A percentile compares a stretch with the other conserved stretches of the same genome.
phyloP scores from a whole-genome alignment of 1,284 basidiomycete genomes.

The Nidula niveotomentosa region DNA sequence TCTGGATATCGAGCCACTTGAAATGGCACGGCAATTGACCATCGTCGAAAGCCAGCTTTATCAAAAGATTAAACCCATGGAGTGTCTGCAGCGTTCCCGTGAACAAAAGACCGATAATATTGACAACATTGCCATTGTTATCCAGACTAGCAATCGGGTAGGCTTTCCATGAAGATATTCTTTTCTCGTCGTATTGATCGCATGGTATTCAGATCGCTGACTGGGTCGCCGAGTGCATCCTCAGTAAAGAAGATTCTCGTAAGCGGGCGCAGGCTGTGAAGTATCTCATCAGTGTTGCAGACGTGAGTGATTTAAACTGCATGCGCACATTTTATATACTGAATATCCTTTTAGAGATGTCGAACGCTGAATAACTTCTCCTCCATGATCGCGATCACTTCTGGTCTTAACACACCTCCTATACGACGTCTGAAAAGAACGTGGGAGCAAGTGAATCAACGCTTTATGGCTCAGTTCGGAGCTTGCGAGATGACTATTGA shows the following conservation, averaged over 20 bases:
- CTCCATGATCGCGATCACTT: constrained; percentile 94
- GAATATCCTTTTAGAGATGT: constrained; percentile 65
- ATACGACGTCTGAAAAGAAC: constrained; percentile 93
- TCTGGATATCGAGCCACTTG: constrained; percentile 87
- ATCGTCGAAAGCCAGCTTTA: constrained; percentile 91
- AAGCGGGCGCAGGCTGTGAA: constrained; percentile 84
- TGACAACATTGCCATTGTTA: constrained; percentile 88
- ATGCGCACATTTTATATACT: constrained; percentile 2
- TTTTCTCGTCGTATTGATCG: background rate
- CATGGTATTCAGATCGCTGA: constrained; percentile 67
- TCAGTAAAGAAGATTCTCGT: constrained; percentile 85
- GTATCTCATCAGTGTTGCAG: constrained; percentile 92
- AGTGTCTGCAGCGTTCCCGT: constrained; percentile 83
- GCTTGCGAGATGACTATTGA: constrained; percentile 84
- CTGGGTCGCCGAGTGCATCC: constrained; percentile 93
- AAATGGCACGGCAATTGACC: constrained; percentile 93
- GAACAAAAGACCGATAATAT: constrained; percentile 73
- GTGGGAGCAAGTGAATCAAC: constrained; percentile 87
- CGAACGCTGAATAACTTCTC: constrained; percentile 92
- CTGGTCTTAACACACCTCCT: constrained; percentile 92
- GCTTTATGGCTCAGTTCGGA: constrained; percentile 67
- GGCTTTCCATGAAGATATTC: too few species aligned
- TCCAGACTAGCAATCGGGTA: constrained; percentile 90
- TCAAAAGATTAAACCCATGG: constrained; percentile 86
- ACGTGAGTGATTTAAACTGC: constrained; percentile 55